Percentiles rank a stretch among this genome's conserved stretches.
Conservation (phyloP, 371 early-diverging fungal genomes). For the Rhizopus microsporus region DNA sequence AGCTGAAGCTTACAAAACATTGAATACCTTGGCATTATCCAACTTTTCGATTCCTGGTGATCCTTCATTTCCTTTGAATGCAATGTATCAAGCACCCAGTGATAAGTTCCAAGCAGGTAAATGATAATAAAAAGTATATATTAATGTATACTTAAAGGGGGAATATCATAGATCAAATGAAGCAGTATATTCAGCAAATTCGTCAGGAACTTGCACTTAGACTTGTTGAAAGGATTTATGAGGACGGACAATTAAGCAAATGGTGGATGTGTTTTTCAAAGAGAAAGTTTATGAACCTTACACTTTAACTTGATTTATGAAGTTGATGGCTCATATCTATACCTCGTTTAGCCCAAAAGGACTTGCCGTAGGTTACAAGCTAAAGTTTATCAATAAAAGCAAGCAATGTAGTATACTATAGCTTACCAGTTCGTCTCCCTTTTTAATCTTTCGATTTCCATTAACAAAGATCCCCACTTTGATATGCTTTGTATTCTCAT, state of each 20-base stretch:
- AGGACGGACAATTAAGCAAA: conserved; percentile 84
- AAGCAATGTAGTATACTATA: neutral
- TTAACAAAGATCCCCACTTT: conserved; percentile 52
- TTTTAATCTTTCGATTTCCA: conserved; percentile 48
- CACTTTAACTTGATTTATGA: conserved; percentile 48
- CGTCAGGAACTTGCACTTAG: conserved; percentile 87
- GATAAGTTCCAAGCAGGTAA: conserved; percentile 79
- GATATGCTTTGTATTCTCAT: conserved; percentile 45
- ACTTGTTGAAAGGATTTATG: conserved; percentile 78
- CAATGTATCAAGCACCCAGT: conserved; percentile 79
- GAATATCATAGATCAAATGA: conserved; percentile 65
- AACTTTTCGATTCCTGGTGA: conserved; percentile 95
- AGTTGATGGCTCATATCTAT: conserved; percentile 48
- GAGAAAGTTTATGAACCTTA: conserved; percentile 95
- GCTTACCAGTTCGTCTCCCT: conserved; percentile 54
- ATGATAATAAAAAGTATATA: neutral
- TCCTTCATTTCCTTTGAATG: conserved; percentile 86
- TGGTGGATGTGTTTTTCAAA: conserved; percentile 99
- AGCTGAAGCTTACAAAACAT: conserved; percentile 72
- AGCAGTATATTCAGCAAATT: conserved; percentile 86
- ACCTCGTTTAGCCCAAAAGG: conserved; percentile 55
- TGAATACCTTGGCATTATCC: conserved; percentile 83
- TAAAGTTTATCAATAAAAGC: conserved; percentile 8
- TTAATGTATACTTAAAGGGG: no score
- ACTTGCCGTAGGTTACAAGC: conserved; percentile 55